Percentiles rank a stretch among this genome's conserved stretches.
Conservation (phyloP, 305 asterid genomes). For the Solanum hybrid region DNA sequence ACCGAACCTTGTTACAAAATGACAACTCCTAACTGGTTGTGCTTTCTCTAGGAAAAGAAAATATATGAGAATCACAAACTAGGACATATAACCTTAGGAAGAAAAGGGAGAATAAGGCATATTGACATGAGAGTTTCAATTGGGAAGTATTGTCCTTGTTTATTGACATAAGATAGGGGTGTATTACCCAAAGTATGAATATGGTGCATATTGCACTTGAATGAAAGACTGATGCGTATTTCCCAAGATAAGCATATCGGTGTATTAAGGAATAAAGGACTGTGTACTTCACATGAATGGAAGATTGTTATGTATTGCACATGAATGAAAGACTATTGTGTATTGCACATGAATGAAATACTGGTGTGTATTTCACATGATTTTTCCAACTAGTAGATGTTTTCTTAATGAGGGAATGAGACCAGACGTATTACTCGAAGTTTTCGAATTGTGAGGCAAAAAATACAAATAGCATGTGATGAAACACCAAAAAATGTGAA, state of each 20-base stretch:
- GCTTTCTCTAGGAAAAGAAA: background rate
- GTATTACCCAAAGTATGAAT: background rate
- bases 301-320: background rate
- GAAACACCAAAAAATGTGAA: background rate
- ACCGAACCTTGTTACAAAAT: background rate
- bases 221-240: no score
- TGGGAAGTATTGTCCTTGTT: background rate
- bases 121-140: background rate
- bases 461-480: background rate
- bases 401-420: background rate
- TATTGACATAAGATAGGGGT: background rate
- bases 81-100: background rate
- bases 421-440: background rate
- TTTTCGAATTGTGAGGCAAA: background rate
- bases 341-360: background rate
- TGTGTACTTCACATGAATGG: background rate
- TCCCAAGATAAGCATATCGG: background rate
- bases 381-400: background rate
- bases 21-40: no score
- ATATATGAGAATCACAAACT: background rate
- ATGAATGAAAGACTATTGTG: background rate
- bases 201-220: background rate
- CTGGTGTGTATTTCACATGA: background rate
- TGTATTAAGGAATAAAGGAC: background rate
- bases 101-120: background rate